These are phyloP conservation scores for Zopfia rhizophila DNA, from an alignment of 2,329 filamentous ascomycete species.

Conservation along the genomic window DNA sequence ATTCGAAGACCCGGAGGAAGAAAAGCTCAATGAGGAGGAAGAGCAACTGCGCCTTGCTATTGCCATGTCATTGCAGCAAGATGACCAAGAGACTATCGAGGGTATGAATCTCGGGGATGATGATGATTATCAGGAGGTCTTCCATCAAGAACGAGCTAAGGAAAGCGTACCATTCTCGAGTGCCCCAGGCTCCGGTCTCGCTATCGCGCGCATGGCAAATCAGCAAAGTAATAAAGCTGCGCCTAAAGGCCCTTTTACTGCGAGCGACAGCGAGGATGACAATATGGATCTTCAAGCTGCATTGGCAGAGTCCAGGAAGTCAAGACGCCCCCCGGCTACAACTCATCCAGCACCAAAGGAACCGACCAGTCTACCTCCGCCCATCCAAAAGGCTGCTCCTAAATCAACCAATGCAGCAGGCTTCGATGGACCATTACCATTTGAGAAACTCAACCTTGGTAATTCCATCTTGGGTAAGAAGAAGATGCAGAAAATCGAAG, in stretches of 20 bases:
- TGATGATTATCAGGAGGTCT: slow-evolving; percentile 58
- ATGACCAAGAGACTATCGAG: slow-evolving; percentile 63
- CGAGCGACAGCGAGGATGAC: slow-evolving; percentile 74
- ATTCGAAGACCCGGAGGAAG: slow-evolving; percentile 60
- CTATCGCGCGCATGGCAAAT: slow-evolving; percentile 79
- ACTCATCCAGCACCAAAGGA: slow-evolving; percentile 46
- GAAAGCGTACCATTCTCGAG: slow-evolving; percentile 54
- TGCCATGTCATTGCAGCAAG: slow-evolving; percentile 78
- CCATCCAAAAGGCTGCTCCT: slow-evolving; percentile 41
- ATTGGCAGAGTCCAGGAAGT: slow-evolving; percentile 74
- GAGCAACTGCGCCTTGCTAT: slow-evolving; percentile 85
- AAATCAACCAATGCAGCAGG: slow-evolving; percentile 65
- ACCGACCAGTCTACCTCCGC: slow-evolving; percentile 15
- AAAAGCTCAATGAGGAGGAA: slow-evolving; percentile 69
- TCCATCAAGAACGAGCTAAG: slow-evolving; percentile 56
- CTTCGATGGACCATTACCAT: slow-evolving; percentile 86
- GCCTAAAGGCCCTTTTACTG: slow-evolving; percentile 46
- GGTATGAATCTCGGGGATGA: slow-evolving; percentile 50
- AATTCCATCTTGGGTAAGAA: slow-evolving; percentile 66
- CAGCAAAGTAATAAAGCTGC: slow-evolving; percentile 70
- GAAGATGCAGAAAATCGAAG: slow-evolving; percentile 63
- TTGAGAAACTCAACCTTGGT: slow-evolving; percentile 81
- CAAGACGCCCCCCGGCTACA: slow-evolving; percentile 45
- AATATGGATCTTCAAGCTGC: slow-evolving; percentile 80
- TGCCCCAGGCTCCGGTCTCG: slow-evolving; percentile 59